These are phyloP conservation scores for Amaranthus palmeri DNA, from an alignment of 148 eudicot genomes.

Conservation along the genomic window DNA sequence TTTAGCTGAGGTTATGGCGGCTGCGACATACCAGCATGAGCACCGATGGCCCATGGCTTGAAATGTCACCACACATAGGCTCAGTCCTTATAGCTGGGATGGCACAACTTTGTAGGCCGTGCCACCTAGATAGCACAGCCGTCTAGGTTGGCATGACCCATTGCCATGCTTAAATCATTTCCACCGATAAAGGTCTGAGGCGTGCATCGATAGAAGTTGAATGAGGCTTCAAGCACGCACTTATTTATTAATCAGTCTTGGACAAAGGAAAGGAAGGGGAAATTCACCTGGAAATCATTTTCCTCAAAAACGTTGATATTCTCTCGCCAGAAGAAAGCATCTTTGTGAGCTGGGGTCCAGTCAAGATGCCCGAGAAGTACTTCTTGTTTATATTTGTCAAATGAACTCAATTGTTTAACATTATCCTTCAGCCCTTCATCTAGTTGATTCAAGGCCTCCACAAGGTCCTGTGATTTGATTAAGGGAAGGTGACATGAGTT, in stretches of 20 bases:
- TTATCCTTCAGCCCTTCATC: conserved; percentile 77
- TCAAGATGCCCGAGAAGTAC: conserved; percentile 95
- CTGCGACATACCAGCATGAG: background rate
- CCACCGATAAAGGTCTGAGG: too few species aligned
- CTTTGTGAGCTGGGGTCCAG: conserved; percentile 98
- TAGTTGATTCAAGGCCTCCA: conserved; percentile 80
- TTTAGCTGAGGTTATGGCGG: background rate
- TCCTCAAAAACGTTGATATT: conserved; percentile 81
- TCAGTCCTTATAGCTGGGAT: too few species aligned
- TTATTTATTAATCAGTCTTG: too few species aligned
- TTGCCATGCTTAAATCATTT: too few species aligned
- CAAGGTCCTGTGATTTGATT: conserved; percentile 50
- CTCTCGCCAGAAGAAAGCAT: conserved; percentile 87
- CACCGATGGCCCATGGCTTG: background rate
- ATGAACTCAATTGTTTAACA: conserved; percentile 79
- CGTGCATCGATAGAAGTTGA: too few species aligned
- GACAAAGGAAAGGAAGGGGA: background rate
- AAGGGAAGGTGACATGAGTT: background rate
- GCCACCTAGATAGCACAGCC: too few species aligned
- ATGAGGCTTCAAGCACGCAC: too few species aligned
- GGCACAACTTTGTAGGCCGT: too few species aligned
- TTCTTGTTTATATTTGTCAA: conserved; percentile 96
- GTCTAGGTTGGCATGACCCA: too few species aligned
- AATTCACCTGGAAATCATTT: conserved; percentile 84
- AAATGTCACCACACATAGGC: too few species aligned